Base-by-base conservation (phyloP, 2,329 filamentous ascomycete genomes). In the Myriosclerotinia scirpicola region DNA sequence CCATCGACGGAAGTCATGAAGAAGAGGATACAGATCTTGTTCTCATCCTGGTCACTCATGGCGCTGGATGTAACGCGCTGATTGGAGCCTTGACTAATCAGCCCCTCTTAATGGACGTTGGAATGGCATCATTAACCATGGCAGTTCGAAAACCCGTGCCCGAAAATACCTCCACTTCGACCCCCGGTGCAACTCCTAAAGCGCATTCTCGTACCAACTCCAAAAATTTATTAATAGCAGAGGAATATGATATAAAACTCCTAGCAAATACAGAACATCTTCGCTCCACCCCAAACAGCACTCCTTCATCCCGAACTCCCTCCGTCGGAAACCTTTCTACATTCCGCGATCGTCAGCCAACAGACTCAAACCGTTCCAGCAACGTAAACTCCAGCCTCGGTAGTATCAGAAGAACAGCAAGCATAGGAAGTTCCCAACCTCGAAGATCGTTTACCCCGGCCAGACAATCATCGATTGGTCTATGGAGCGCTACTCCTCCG, bases 61-160 rank as follows among this genome's bases (percentile, higher is more conserved):
- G 94, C 34, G 95, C 95, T 17, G 95, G 95, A 50, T 97, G 94
- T 79, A 99, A 99, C 79, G 95, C 95, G 2, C 80, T 99, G 54
- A 93, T 99, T 69, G 93, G 94, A 15, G 93, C 93, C 36, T 85
- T 99, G 70, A 96, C 93, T 0, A 91, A 94, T 68, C 91, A 97
- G 74, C 94, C 95, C 0, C 93, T 96, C 0, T 83, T 99, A 17
- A 87, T 96, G 74, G 93, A 98, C 75, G 90, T 98, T 20, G 90
- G 89, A 38, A 91, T 96, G 79, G 91, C 94, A 0, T 97, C 93
- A 4, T 82, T 99, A 59, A 97, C 94, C 1, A 90, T 97, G 88
- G 94, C 94, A 5, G 84, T 89, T 20, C 84, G 88, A 60, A 89
- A 87, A 68, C 70, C 73, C 1, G 68, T 69, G 46, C 69, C 73